Evolutionary conservation across 441 rosid genomes (phyloP).

Genomic region (Populus hybrid): DNA sequence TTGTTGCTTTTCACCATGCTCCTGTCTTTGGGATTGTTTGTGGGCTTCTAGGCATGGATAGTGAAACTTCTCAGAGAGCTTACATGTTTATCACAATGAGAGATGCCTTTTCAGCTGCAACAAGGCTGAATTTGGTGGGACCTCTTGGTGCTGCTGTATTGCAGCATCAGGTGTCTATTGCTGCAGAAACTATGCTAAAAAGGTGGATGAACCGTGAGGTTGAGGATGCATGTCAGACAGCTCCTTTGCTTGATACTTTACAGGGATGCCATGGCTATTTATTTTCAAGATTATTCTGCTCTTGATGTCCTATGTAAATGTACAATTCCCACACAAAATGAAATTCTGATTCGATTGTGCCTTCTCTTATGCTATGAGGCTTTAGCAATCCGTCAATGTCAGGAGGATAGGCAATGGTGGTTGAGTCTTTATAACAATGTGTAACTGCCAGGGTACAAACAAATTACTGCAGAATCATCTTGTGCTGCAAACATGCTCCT

Average conservation of each 20-base stretch:
- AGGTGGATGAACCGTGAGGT: slow-evolving; percentile 61
- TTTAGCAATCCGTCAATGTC: not conserved
- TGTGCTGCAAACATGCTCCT: not conserved
- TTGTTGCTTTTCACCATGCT: slow-evolving; percentile 62
- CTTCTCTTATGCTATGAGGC: not conserved
- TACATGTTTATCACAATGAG: slow-evolving; percentile 71
- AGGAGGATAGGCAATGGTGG: no score
- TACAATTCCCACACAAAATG: not conserved
- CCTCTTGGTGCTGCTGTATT: slow-evolving; percentile 70
- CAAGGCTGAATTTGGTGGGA: slow-evolving; percentile 75
- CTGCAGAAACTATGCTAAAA: slow-evolving; percentile 50
- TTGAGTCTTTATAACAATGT: not conserved
- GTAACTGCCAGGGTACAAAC: not conserved
- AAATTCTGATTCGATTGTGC: not conserved
- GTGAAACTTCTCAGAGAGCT: slow-evolving; percentile 65
- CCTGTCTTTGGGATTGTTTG: slow-evolving; percentile 76
- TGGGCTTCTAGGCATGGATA: slow-evolving; percentile 70
- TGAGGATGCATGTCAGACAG: slow-evolving; percentile 77
- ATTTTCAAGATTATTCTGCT: slow-evolving; percentile 83
- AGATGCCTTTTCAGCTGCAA: slow-evolving; percentile 77
- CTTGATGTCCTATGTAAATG: slow-evolving; percentile 33
- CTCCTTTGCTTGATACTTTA: slow-evolving; percentile 70
- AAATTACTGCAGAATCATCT: not conserved
- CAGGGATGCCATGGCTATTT: slow-evolving; percentile 80
- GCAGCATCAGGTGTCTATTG: slow-evolving; percentile 66